Evolutionary conservation across 1,284 basidiomycete genomes (phyloP), one percentile per base, ranked within the genome.

Genomic region (Ustilago vetiveriae): DNA sequence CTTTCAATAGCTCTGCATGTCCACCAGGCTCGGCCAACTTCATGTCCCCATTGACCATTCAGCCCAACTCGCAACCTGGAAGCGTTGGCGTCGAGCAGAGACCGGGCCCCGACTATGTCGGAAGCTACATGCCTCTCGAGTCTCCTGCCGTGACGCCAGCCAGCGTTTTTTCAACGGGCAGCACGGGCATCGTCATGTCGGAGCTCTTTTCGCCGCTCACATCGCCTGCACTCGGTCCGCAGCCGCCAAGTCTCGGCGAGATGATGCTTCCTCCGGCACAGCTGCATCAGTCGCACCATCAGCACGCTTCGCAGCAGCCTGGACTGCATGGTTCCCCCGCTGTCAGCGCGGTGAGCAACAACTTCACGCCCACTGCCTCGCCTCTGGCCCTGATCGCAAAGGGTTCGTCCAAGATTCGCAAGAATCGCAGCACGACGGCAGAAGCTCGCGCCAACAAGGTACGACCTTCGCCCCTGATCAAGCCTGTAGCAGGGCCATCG

Each of bases 201-300:
- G 85, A 85, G 30, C 85, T 86, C 75, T 86, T 88, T 74, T 86
- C 86, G 4, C 87, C 87, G 1, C 77, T 88, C 35, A 86, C 86
- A 2, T 87, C 86, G 6, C 87, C 87, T 0, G 87, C 87, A 1
- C 82, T 88, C 6, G 83, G 84, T 35, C 85, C 86, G 1, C 74
- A 81, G 13, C 57, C 72, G 24, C 73, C 72, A 17, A 75, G 74
- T n/a, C 56, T 70, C 8, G 23, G 62, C 66, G 51, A 71, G 47
- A 52, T 74, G 63, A 72, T 68, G 72, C 40, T 72, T 51, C 67
- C 71, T 48, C 63, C 59, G 45, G 63, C 70, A 24, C 75, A 68
- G 27, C 19, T 70, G 46, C 68, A 60, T 21, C 72, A 65, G 32
- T 54, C 82, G 69, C 82, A 83, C 43, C 81, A 81, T 4, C 52